A percentile compares a stretch with the other conserved stretches of the same genome.
phyloP scores from a whole-genome alignment of 1,139 yeast species.

The Debaryomycetaceae sp. region DNA sequence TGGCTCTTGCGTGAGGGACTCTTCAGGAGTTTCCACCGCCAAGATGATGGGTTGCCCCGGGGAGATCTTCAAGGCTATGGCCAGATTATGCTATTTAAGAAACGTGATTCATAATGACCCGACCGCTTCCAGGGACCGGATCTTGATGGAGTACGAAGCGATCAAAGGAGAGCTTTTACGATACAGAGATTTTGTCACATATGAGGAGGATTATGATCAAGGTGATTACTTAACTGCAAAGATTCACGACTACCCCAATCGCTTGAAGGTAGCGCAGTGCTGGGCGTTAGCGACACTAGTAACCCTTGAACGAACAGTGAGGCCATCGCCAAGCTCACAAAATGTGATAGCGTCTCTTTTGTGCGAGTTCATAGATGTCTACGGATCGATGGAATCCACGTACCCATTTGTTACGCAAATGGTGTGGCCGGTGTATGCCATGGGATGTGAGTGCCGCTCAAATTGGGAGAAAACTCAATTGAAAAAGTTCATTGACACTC shows the following conservation, averaged over 20 bases:
- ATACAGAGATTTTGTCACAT: conserved; percentile 44
- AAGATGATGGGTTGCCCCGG: conserved; percentile 58
- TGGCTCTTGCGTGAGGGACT: conserved; percentile 32
- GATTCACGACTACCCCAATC: conserved; percentile 24
- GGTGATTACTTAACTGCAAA: not conserved
- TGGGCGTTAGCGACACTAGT: conserved; percentile 47
- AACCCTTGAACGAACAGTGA: conserved; percentile 31
- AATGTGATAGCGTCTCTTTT: conserved; percentile 23
- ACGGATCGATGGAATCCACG: conserved; percentile 36
- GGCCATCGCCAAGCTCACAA: conserved; percentile 18
- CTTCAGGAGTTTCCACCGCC: conserved; percentile 34
- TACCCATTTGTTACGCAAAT: conserved; percentile 51
- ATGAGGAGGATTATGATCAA: conserved; percentile 11
- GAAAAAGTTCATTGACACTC: conserved; percentile 28
- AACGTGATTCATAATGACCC: conserved; percentile 19
- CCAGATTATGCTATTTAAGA: conserved; percentile 37
- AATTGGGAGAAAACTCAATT: conserved; percentile 24
- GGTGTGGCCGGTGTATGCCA: conserved; percentile 56
- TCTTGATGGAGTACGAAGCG: conserved; percentile 19
- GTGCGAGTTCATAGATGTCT: conserved; percentile 42
- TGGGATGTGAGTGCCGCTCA: conserved; percentile 38
- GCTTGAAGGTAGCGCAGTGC: conserved; percentile 48
- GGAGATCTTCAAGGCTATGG: conserved; percentile 43
- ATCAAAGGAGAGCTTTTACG: conserved; percentile 28
- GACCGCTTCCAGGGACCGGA: conserved; percentile 9